Base-by-base conservation (phyloP, 495 filamentous ascomycete genomes). In the Hypoxylon perforatum region DNA sequence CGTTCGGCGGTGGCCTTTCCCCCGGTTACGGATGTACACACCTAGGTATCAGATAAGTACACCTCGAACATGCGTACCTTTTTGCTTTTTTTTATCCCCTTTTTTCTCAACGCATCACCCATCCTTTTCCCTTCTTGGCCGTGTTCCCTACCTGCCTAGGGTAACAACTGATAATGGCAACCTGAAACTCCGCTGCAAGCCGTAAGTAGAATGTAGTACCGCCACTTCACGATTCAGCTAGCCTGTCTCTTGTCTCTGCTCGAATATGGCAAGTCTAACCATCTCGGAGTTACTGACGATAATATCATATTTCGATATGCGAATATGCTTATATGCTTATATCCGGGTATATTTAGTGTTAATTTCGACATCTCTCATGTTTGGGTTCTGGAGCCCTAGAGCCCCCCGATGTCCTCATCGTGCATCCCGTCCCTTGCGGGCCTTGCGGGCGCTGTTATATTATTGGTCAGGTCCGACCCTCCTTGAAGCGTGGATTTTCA, bases 401-500 rank as follows among this genome's bases (percentile, higher is more conserved):
- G 4, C 15, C 41, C 17, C 17, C 41, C 15, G 17, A 50, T 44
- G 42, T 52, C 22, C n/a, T 44, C 28, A 30, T 58, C 33, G 49
- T 46, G 18, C 39, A 51, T 61, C 14, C 41, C 25, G 45, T 61
- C 46, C 38, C 57, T 38, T 48, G 47, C 48, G 30, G 30, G 28
- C 38, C 57, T 38, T 48, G 47, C 48, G 30, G 30, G 28, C 18
- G 53, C 49, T 25, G 28, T 11, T 54, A 30, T 25, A 53, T 42
- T 8, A 59, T 54, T 67, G 58, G 58, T 62, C 54, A 51, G 17
- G 19, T 55, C 14, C 18, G 52, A 18, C 39, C 28, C 30, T 19
- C 39, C 60, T 47, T 52, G 50, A 57, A 15, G n/a, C 48, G 18
- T 53, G 28, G 21, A 61, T 48, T 57, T 57, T 65, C 47, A 45